Conservation (phyloP, 352 stramenopile species). For the Pythium pyrilobum region DNA sequence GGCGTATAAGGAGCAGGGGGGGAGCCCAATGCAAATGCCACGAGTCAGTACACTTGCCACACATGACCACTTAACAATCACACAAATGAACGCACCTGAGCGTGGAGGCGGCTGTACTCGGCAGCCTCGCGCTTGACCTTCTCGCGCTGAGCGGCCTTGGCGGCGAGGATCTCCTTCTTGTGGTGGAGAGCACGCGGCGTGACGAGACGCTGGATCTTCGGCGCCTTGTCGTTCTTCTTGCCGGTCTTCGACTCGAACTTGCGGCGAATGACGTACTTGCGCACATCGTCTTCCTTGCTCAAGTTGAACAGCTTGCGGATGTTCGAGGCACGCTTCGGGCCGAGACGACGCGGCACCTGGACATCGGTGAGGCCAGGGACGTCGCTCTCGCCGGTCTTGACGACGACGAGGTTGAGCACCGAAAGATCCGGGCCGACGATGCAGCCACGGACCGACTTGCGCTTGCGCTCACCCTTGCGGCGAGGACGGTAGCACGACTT, state of each 20-base stretch:
- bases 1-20: constrained; percentile 88
- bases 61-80: not conserved
- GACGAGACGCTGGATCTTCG: constrained; percentile 99
- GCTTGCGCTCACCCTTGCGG: constrained; percentile 96
- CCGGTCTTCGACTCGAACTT: constrained; percentile 99
- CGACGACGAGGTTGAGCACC: constrained; percentile 99
- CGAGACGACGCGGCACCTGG: constrained; percentile 94
- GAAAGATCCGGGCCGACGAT: constrained; percentile 99
- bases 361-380: constrained; percentile 97
- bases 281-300: constrained; percentile 99
- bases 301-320: constrained; percentile 99
- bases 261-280: constrained; percentile 98
- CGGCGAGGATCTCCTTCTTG: constrained; percentile 88
- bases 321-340: constrained; percentile 99
- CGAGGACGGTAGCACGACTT: constrained; percentile 96
- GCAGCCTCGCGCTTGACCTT: constrained; percentile 93
- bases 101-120: constrained; percentile 97
- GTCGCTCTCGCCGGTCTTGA: constrained; percentile 95
- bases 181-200: constrained; percentile 96
- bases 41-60: constrained; percentile 30
- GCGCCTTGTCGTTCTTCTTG: constrained; percentile 97
- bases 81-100: constrained; percentile 59
- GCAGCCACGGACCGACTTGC: constrained; percentile 99
- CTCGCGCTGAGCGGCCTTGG: constrained; percentile 84
- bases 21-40: constrained; percentile 32